Base-by-base conservation (phyloP, 805 yeast species). In the Kuraishia piskuri region DNA sequence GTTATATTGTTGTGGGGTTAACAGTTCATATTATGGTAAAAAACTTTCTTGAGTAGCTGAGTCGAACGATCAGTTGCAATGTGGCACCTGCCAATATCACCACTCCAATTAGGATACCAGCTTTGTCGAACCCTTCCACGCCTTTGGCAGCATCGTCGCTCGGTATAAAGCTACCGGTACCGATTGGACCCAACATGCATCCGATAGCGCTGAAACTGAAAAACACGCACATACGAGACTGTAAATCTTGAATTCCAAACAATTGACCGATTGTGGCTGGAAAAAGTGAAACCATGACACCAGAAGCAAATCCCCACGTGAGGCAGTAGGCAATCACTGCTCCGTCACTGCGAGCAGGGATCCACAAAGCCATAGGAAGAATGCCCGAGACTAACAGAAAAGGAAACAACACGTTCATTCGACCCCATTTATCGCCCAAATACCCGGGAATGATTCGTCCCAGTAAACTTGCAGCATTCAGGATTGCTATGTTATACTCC, bases 401-500 rank as follows among this genome's bases (percentile, higher is more conserved):
- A 0, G 73, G 70, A 9, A 69, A 53, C 52, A 69, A 54, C 4
- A 65, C 62, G 46, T 79, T 80, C 52, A 71, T 59, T 31, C 81
- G 67, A 1, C 86, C 86, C 26, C 71, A 53, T 6, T 57, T 60
- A 59, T 78, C 84, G 22, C 79, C 82, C 8, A 72, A 21, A 45
- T 66, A 58, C 1, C 82, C 82, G 48, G 83, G 74, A 4, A 68
- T 50, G 2, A 82, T 69, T 45, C 87, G 67, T 5, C 86, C 86
- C 22, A 79, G 58, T 1, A 73, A 62, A 50, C 82, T 78, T 44
- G 67, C 69, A n/a, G 68, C 76, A 59, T 74, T 76, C 51, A 72
- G 54, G 48, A 55, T 58, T 24, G 63, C 53, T 22, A 56, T 46
- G 50, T 52, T 54, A 2, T 25, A 51, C n/a, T 31, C 20, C 7